phyloP scores from a whole-genome alignment of 805 yeast genomes.

The Kodamaea leandrae region DNA sequence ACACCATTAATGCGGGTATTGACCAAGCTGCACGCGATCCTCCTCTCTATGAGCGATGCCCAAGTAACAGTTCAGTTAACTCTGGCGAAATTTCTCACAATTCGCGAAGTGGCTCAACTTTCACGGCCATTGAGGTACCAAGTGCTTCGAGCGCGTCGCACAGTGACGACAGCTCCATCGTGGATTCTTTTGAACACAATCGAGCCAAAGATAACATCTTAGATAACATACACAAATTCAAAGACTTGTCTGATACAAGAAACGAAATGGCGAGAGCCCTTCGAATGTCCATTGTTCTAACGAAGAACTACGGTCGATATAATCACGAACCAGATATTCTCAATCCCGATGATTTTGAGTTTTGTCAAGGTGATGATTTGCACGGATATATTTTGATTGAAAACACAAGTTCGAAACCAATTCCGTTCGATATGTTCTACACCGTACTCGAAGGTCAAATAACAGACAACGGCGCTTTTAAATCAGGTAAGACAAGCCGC shows the following conservation, averaged over 20 bases:
- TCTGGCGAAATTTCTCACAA: too few relatives aligned
- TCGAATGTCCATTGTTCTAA: slow-evolving; percentile 29
- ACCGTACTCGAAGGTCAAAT: slow-evolving; percentile 54
- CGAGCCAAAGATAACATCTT: slow-evolving; percentile 34
- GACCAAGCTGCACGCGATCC: neutral
- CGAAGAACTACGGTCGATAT: slow-evolving; percentile 17
- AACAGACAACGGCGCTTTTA: slow-evolving; percentile 6
- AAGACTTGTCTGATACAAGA: slow-evolving; percentile 29
- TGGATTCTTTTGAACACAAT: slow-evolving; percentile 19
- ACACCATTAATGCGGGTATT: slow-evolving; percentile 13
- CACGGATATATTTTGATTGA: slow-evolving; percentile 52
- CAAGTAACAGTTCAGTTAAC: too few relatives aligned
- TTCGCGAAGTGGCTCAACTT: too few relatives aligned
- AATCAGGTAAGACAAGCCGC: slow-evolving; percentile 1
- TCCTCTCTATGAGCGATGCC: too few relatives aligned
- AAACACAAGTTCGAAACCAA: slow-evolving; percentile 37
- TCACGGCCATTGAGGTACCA: too few relatives aligned
- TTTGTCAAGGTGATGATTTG: slow-evolving; percentile 64
- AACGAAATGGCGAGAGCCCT: slow-evolving; percentile 22
- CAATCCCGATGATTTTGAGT: slow-evolving; percentile 40
- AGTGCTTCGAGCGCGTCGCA: too few relatives aligned
- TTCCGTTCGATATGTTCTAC: slow-evolving; percentile 63
- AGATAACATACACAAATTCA: slow-evolving; percentile 35
- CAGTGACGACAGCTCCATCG: too few relatives aligned
- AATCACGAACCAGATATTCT: slow-evolving; percentile 3